Base-by-base conservation (phyloP, 805 yeast genomes). In the Myxozyma neotropica region DNA sequence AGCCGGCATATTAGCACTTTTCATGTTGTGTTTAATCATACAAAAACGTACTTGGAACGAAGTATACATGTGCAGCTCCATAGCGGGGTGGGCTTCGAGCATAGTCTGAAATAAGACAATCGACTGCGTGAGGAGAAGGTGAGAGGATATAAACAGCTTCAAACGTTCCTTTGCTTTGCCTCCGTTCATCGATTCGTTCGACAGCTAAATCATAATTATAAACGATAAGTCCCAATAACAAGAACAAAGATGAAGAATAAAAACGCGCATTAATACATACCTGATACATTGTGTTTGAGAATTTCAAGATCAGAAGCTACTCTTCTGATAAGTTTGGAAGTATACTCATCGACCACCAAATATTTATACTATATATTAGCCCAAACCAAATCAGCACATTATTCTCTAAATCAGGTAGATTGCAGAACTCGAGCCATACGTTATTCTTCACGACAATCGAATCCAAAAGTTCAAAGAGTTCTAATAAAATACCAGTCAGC, bases 121-220 rank as follows among this genome's bases (percentile, higher is more conserved):
- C 86, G 58, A 90, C 74, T 39, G 86, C 82, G 74, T 82, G 89
- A 36, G 75, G 73, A 4, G 84, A 74, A 0, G 96, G 91, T 52
- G 87, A 88, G 17, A 90, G 73, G 27, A 94, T 75, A 73, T 94
- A 94, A 8, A 94, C 76, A 5, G 91, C 97, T 65, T 87, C 93
- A 46, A 89, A 78, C 19, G 85, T 83, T 1, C 81, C 73, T 71
- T 84, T 86, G 17, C 84, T 80, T 44, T 81, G 81, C 64, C 96
- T 79, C 43, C 75, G 76, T 26, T 81, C 77, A 65, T 87, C 93
- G 19, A 89, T 76, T 61, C 76, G 73, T 68, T 86, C 91, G 17
- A 88, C 78, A 13, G 89, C 84, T 59, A 47, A n/a, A n/a, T n/a
- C n/a, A n/a, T n/a, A n/a, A n/a, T n/a, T n/a, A n/a, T n/a, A n/a